A percentile compares a stretch with the other conserved stretches of the same genome.
phyloP scores from a whole-genome alignment of 257 asterid species.

The Scutellaria minor region DNA sequence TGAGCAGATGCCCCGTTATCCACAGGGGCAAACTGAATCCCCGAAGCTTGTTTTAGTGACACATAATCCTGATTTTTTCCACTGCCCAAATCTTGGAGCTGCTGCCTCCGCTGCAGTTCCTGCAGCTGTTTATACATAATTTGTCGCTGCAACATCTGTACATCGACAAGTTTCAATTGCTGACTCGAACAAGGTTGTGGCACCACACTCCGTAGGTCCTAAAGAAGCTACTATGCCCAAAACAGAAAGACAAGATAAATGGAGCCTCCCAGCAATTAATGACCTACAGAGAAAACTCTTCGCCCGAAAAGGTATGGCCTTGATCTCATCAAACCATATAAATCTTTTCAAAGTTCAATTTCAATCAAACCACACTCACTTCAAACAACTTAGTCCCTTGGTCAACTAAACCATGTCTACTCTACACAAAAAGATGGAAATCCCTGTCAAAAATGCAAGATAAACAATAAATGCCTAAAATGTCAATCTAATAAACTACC shows the following conservation, averaged over 20 bases:
- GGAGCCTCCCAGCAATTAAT: slow-evolving; percentile 14
- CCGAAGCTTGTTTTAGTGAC: slow-evolving; percentile 44
- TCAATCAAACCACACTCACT: slow-evolving; percentile 7
- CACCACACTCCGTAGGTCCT: slow-evolving; percentile 30
- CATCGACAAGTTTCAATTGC: slow-evolving; percentile 28
- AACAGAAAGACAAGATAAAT: slow-evolving; percentile 7
- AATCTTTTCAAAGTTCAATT: slow-evolving; percentile 18
- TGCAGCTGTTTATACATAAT: slow-evolving; percentile 73
- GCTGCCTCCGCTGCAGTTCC: slow-evolving; percentile 69
- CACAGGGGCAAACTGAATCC: slow-evolving; percentile 39
- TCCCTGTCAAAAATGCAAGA: slow-evolving; percentile 26
- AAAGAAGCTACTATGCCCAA: slow-evolving; percentile 29
- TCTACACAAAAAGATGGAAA: slow-evolving; percentile 27
- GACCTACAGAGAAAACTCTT: neutral
- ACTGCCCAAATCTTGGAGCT: slow-evolving; percentile 57
- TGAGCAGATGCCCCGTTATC: slow-evolving; percentile 46
- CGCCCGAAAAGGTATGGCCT: neutral
- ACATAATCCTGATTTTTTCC: slow-evolving; percentile 49
- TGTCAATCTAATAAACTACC: slow-evolving; percentile 25
- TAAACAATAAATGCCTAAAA: slow-evolving; percentile 19
- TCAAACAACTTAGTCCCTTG: slow-evolving; percentile 20
- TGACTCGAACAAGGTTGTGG: slow-evolving; percentile 33
- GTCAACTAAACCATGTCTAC: slow-evolving; percentile 12
- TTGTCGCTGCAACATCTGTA: slow-evolving; percentile 72
- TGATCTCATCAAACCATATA: slow-evolving; percentile 10